A percentile compares a stretch with the other conserved stretches of the same genome.
Evolutionary conservation across 1,139 yeast species (phyloP).

Genomic region (Hansenula anomala): DNA sequence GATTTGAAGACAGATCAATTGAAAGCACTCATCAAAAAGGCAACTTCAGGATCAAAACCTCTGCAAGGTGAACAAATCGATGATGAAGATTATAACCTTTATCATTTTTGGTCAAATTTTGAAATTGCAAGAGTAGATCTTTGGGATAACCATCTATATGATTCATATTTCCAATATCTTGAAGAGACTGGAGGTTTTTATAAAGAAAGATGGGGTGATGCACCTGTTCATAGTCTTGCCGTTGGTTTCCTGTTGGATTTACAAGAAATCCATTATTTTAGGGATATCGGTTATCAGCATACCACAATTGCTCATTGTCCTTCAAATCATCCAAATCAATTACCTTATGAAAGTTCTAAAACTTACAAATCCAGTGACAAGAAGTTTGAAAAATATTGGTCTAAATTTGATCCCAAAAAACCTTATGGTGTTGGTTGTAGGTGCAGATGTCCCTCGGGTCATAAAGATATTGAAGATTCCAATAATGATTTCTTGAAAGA

Average conservation of each 20-base stretch:
- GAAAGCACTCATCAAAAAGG: conserved; percentile 13
- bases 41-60: conserved; percentile 22
- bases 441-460: conserved; percentile 62
- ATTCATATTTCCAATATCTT: conserved; percentile 58
- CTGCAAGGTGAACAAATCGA: conserved; percentile 53
- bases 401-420: conserved; percentile 38
- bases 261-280: conserved; percentile 75
- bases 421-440: conserved; percentile 77
- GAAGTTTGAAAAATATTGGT: conserved; percentile 14
- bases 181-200: conserved; percentile 78
- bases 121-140: conserved; percentile 81
- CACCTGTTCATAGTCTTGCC: conserved; percentile 86
- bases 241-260: conserved; percentile 66
- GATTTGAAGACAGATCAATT: conserved; percentile 15
- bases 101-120: conserved; percentile 94
- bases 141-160: conserved; percentile 60
- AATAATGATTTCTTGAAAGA: conserved; percentile 31
- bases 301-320: conserved; percentile 84
- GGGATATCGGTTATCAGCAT: conserved; percentile 87
- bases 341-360: conserved; percentile 33
- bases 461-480: conserved; percentile 37
- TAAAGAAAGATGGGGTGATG: conserved; percentile 94
- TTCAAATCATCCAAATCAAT: conserved; percentile 48
- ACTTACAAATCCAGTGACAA: conserved; percentile 5
- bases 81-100: conserved; percentile 66